Evolutionary conservation across 1,139 yeast species (phyloP), one percentile per base, ranked within the genome.

Genomic region (Debaryomyces udenii): DNA sequence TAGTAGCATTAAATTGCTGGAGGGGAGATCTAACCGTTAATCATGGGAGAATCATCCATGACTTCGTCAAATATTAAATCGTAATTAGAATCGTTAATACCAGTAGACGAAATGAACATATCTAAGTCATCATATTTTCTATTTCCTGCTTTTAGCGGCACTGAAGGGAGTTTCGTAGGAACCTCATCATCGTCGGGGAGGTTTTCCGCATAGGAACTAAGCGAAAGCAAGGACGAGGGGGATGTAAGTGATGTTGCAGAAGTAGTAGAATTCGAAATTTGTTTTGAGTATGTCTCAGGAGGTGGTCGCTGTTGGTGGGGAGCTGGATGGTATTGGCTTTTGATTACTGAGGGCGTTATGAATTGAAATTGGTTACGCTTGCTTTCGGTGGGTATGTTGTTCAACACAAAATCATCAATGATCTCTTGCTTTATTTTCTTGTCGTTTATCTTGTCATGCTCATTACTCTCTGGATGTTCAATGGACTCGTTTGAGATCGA

Each of bases 351-450:
- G 3, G 62, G 59, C 3, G 55, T 48, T 13, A 55, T 46, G 39
- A 47, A 57, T 39, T 45, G 47, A 37, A 38, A 47, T 38, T 44
- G 35, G 28, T 20, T 42, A 6, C 37, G 37, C 22, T 35, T 40
- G 39, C 40, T 39, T 14, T 54, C 60, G 29, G 59, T 66, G 41
- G 70, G 70, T 20, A 69, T 66, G 43, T 68, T 69, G 52, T 69
- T 69, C 45, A 69, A 55, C 37, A 57, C 48, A 47, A 69, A 69
- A 48, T 70, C 75, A 43, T 69, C 70, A 38, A 68, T 67, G 42
- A 68, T 68, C 44, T 70, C 74, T 46, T 68, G 73, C 47, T 70
- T 70, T 48, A 69, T 62, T 42, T 63, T 59, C 33, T 51, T 50
- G 45, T 61, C 64, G 41, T 64, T 69, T 44, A 45, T 33, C 9